Evolutionary conservation across 164 flowering plant species (phyloP).

Genomic region (Stephania cephalantha): DNA sequence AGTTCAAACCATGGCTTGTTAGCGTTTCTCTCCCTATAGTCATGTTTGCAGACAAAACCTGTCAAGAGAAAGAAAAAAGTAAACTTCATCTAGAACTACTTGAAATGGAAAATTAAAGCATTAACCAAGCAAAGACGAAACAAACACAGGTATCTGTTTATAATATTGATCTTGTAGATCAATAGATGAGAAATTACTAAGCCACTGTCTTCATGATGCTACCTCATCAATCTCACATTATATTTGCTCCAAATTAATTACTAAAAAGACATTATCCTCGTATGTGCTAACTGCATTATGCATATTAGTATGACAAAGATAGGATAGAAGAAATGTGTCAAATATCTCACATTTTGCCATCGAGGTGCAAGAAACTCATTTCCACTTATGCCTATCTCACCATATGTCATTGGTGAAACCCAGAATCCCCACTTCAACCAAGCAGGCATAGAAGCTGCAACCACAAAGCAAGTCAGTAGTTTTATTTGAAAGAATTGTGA

Average conservation of each 20-base stretch:
- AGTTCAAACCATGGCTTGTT: conserved; percentile 41
- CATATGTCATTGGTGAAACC: conserved; percentile 53
- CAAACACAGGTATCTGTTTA: too few species aligned
- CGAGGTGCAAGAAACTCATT: conserved; percentile 67
- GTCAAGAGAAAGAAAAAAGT: neutral
- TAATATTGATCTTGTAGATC: too few species aligned
- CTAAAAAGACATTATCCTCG: too few species aligned
- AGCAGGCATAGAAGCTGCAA: conserved; percentile 52
- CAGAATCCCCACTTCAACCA: conserved; percentile 74
- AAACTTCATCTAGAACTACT: too few species aligned
- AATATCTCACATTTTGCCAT: conserved; percentile 46
- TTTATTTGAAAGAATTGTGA: neutral
- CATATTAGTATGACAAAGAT: too few species aligned
- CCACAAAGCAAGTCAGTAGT: neutral
- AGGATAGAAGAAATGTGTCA: too few species aligned
- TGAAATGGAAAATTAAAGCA: too few species aligned
- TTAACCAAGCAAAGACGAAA: neutral
- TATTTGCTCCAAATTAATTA: too few species aligned
- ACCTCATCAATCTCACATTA: too few species aligned
- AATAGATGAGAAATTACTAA: too few species aligned
- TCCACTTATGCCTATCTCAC: conserved; percentile 42
- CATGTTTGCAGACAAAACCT: conserved; percentile 33
- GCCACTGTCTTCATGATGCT: too few species aligned
- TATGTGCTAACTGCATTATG: too few species aligned
- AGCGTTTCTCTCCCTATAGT: conserved; percentile 42